phyloP scores from a whole-genome alignment of 768 basidiomycete species.

The Heimioporus sp. region DNA sequence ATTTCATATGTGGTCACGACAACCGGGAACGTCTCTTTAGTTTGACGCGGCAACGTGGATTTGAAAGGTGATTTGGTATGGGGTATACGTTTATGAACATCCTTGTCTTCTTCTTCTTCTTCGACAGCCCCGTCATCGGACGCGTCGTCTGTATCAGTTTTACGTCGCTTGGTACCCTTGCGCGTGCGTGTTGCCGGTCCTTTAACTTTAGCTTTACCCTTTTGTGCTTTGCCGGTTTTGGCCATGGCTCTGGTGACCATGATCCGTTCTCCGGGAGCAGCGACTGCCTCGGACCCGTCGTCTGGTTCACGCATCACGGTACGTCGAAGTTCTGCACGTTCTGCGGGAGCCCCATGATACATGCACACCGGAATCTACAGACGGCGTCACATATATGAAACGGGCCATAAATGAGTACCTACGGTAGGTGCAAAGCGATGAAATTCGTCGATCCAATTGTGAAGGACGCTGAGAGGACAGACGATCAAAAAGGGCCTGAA shows the following conservation, averaged over 20 bases:
- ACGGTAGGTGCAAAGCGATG: conserved; percentile 79
- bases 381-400: background rate
- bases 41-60: conserved; percentile 10
- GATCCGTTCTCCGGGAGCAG: conserved; percentile 22
- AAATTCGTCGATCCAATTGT: conserved; percentile 91
- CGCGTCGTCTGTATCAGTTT: background rate
- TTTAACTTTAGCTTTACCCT: conserved; percentile 4
- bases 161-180: conserved; percentile 23
- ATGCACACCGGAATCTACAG: conserved; percentile 78
- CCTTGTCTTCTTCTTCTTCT: conserved; percentile 8
- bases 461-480: conserved; percentile 88
- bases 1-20: conserved; percentile 92
- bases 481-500: conserved; percentile 82
- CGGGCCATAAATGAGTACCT: conserved; percentile 18
- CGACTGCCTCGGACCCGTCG: conserved; percentile 22
- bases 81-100: conserved; percentile 6
- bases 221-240: conserved; percentile 19
- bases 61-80: conserved; percentile 12
- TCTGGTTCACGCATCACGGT: conserved; percentile 49
- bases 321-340: conserved; percentile 75
- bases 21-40: conserved; percentile 60
- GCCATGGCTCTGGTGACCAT: conserved; percentile 19
- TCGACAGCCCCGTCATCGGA: conserved; percentile 18
- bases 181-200: conserved; percentile 9
- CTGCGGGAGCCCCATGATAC: conserved; percentile 84